Conservation (phyloP, 495 filamentous ascomycete genomes). For the Cairneyella variabilis region DNA sequence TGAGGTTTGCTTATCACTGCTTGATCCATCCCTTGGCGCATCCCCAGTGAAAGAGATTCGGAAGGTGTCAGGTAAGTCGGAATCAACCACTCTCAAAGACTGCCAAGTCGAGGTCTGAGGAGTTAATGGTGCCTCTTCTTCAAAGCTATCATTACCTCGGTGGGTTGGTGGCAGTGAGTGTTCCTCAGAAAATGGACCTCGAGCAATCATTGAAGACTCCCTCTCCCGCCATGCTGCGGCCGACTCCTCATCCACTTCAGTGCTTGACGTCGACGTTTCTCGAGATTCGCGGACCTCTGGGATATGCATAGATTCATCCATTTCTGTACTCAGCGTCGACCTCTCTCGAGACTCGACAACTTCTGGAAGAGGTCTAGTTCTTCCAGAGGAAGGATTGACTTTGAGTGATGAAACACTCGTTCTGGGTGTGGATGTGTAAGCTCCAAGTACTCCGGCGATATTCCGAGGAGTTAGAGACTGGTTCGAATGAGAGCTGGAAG, state of each 20-base stretch:
- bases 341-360: conserved; percentile 7
- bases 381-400: conserved; percentile 17
- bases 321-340: neutral
- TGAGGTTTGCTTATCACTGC: too few species aligned
- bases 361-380: neutral
- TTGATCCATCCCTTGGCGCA: neutral
- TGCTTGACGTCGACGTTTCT: too few species aligned
- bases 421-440: conserved; percentile 11
- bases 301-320: too few species aligned
- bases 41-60: neutral
- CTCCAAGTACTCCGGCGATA: neutral
- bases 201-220: neutral
- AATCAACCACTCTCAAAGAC: neutral
- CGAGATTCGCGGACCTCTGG: too few species aligned
- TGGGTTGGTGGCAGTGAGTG: neutral
- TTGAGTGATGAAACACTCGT: conserved; percentile 20
- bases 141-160: neutral
- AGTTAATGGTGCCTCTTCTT: neutral
- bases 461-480: conserved; percentile 6
- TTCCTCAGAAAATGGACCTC: neutral
- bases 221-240: neutral
- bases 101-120: conserved; percentile 2
- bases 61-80: neutral
- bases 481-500: conserved; percentile 14
- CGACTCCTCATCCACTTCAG: too few species aligned